Evolutionary conservation across 1,139 yeast genomes (phyloP), one percentile per base, ranked within the genome.

Genomic region (Geotrichum fermentans): DNA sequence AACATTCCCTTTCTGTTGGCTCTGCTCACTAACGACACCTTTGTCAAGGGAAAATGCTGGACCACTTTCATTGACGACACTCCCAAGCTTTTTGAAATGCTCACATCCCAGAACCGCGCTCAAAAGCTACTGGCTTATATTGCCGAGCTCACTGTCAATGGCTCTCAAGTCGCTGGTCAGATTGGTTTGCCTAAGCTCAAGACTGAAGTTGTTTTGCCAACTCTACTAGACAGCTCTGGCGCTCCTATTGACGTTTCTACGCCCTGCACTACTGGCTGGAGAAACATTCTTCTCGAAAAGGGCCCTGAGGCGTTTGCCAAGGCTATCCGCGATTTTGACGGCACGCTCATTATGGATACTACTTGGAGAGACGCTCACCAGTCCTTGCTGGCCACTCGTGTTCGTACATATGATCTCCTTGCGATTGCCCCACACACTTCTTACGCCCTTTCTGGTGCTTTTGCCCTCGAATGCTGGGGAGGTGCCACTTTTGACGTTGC

Each of bases 321-420:
- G 70, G 83, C 87, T 62, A 95, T 94, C 54, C 82, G 97, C 68
- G 68, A 73, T 26, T 83, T 82, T 70, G 74, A 87, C 50, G 98
- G 98, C 62, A 83, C 95, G 57, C 75, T 92, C 67, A 72, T 92
- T 61, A 94, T 94, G 85, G 99, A 92, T 68, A 92, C 99, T 49
- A 92, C 99, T 14, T 92, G 99, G 99, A 87, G 99, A 80, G 99
- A 92, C 71, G 98, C 98, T 35, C 98, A 94, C 71, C 99, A 92
- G 75, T 89, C 97, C n/a, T 73, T 92, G 60, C 76, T 92, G 61
- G 99, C 99, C 7, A 94, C 98, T 39, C 84, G 98, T 71, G 95
- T 92, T 35, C 83, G 99, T 72, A 94, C 98, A 26, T 78, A 85
- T 61, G 99, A 92, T 68, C 73, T 92, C 63, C 73, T 83, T 52